phyloP scores from a whole-genome alignment of 257 asterid genomes.

The Nyctanthes arbortristis region DNA sequence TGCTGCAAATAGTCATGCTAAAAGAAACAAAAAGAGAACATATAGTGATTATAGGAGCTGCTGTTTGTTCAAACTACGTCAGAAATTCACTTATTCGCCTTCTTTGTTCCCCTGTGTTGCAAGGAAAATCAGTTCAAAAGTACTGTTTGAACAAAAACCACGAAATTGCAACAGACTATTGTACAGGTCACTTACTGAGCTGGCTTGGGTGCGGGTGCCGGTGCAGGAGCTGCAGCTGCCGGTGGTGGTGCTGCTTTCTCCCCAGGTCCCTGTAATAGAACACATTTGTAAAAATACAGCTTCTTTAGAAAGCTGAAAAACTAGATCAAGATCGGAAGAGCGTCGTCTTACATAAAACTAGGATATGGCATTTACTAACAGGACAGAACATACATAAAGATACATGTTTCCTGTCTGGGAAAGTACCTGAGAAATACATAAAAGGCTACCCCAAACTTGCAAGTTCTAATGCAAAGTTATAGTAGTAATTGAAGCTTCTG shows the following conservation, averaged over 20 bases:
- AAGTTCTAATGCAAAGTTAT: not conserved
- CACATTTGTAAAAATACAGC: not conserved
- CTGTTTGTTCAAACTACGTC: not conserved
- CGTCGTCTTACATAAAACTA: no score
- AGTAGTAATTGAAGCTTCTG: no score
- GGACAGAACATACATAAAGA: no score
- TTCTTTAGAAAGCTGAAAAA: not conserved
- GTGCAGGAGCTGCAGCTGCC: slow-evolving; percentile 31
- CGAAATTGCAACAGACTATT: not conserved
- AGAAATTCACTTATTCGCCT: slow-evolving; percentile 43
- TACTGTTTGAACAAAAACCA: not conserved
- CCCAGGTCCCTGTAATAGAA: slow-evolving; percentile 44
- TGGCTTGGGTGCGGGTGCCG: slow-evolving; percentile 38
- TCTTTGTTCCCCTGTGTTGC: slow-evolving; percentile 36
- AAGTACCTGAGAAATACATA: no score
- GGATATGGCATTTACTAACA: no score
- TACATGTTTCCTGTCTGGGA: no score
- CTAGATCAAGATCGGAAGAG: no score
- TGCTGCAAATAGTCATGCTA: not conserved
- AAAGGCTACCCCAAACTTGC: not conserved
- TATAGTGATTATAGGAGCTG: not conserved
- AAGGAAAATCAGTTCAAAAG: slow-evolving; percentile 5
- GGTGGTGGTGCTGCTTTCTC: slow-evolving; percentile 42
- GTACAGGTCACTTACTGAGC: slow-evolving; percentile 32
- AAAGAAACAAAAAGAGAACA: not conserved